Base-by-base conservation (phyloP, 1,284 basidiomycete genomes). In the Cryptococcus sp. region DNA sequence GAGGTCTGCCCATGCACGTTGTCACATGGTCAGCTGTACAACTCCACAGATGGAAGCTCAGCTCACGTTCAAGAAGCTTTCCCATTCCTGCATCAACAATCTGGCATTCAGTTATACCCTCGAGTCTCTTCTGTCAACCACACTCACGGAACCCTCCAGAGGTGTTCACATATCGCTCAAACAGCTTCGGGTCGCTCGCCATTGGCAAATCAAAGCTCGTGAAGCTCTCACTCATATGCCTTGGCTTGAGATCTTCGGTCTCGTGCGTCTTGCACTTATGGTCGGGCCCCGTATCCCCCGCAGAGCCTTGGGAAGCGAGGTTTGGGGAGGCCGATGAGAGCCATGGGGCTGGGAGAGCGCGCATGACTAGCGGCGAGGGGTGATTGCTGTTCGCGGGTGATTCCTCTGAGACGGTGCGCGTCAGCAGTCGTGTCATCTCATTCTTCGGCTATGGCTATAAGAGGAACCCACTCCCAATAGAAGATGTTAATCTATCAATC, bases 1-100 rank as follows among this genome's bases (percentile, higher is more conserved):
- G 44, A 91, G 80, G 68, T 90, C 72, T 75, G 52, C 36, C 18
- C 23, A 36, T 40, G 33, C 21, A 35, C 45, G 7, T 11, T 12
- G n/a, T 36, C 3, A 8, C 18, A n/a, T 12, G 12, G 16, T 36
- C 24, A 48, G 11, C 23, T 28, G 20, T 15, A 24, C 23, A 3
- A 24, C 4, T 3, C 23, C 5, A 15, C 33, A 12, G 16, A 12
- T 13, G 7, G 18, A 15, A 37, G 20, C 33, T 23, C 24, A 1
- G 64, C 70, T 63, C 43, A 75, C 73, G 71, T 59, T 78, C 77
- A 23, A 77, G 67, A 0, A 78, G 66, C 60, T 75, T 76, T 12
- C 77, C 77, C 68, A 78, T 77, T 15, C 76, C 73, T 72, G 55
- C 21, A 24, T 16, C 37, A 36, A 28, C 18, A 37, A 46, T 36